Conservation (phyloP, 129 eudicot genomes). For the Sambucus nigra region DNA sequence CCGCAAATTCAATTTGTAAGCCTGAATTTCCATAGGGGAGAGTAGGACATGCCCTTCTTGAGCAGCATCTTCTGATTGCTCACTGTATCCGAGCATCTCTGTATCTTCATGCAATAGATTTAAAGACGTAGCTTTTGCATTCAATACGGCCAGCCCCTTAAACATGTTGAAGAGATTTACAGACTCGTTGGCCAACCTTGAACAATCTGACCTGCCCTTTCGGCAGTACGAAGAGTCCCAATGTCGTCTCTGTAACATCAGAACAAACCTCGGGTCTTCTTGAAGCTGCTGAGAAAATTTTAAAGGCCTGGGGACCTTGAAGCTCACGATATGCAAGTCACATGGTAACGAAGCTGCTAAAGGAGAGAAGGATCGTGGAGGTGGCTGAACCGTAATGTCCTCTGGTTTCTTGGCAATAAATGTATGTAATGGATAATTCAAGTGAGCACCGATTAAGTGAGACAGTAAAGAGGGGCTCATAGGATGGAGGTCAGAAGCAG, state of each 20-base stretch:
- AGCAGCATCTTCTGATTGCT: constrained; percentile 48
- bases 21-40: constrained; percentile 91
- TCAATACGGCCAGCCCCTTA: constrained; percentile 55
- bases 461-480: constrained; percentile 83
- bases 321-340: constrained; percentile 72
- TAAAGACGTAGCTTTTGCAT: constrained; percentile 67
- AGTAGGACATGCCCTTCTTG: constrained; percentile 71
- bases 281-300: constrained; percentile 57
- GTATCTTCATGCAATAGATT: constrained; percentile 89
- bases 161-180: constrained; percentile 68
- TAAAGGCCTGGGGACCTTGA: constrained; percentile 75
- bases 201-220: constrained; percentile 63
- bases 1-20: constrained; percentile 66
- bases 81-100: constrained; percentile 79
- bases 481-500: constrained; percentile 32
- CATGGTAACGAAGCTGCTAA: constrained; percentile 74
- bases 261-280: constrained; percentile 45
- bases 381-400: constrained; percentile 69
- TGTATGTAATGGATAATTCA: constrained; percentile 72
- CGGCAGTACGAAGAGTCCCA: constrained; percentile 85
- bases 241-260: constrained; percentile 58
- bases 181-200: constrained; percentile 53
- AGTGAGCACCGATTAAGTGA: constrained; percentile 76
- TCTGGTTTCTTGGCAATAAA: constrained; percentile 71
- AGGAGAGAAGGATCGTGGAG: constrained; percentile 85